A percentile compares a stretch with the other conserved stretches of the same genome.
phyloP scores from a whole-genome alignment of 306 rosid genomes.

The Coriaria nepalensis region DNA sequence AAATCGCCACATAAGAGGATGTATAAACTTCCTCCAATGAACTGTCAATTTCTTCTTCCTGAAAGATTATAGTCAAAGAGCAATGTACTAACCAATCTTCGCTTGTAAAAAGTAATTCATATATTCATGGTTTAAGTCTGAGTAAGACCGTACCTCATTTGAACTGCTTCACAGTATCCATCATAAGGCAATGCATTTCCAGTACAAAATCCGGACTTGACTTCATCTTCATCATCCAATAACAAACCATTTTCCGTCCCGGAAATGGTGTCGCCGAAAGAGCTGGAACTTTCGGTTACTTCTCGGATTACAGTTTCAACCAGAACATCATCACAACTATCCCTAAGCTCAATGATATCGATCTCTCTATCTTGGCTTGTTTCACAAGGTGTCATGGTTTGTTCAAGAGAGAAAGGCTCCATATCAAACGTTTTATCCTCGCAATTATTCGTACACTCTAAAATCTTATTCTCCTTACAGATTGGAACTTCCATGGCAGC shows the following conservation, averaged over 20 bases:
- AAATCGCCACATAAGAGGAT: slow-evolving; percentile 58
- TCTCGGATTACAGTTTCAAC: slow-evolving; percentile 23
- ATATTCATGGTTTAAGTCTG: background rate
- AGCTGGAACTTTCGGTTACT: slow-evolving; percentile 50
- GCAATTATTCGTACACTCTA: slow-evolving; percentile 18
- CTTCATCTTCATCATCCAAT: slow-evolving; percentile 39
- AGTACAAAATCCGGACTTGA: slow-evolving; percentile 25
- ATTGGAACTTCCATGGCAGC: slow-evolving; percentile 20
- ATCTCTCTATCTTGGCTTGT: slow-evolving; percentile 35
- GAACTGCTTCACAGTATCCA: slow-evolving; percentile 21
- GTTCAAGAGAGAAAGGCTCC: slow-evolving; percentile 17
- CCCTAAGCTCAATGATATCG: slow-evolving; percentile 23
- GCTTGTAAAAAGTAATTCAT: background rate
- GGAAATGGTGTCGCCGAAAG: slow-evolving; percentile 55
- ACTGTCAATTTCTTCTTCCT: slow-evolving; percentile 51
- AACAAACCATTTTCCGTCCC: slow-evolving; percentile 24
- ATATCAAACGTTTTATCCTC: slow-evolving; percentile 15
- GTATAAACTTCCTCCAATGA: slow-evolving; percentile 61
- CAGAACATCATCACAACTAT: slow-evolving; percentile 15
- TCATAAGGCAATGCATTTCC: slow-evolving; percentile 18
- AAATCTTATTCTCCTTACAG: slow-evolving; percentile 22
- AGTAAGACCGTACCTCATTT: slow-evolving; percentile 32
- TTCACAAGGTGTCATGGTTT: slow-evolving; percentile 4
- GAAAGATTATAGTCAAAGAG: background rate
- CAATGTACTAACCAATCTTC: background rate